phyloP scores from a whole-genome alignment of 2,329 filamentous ascomycete genomes.

The Colletotrichum abscissum region DNA sequence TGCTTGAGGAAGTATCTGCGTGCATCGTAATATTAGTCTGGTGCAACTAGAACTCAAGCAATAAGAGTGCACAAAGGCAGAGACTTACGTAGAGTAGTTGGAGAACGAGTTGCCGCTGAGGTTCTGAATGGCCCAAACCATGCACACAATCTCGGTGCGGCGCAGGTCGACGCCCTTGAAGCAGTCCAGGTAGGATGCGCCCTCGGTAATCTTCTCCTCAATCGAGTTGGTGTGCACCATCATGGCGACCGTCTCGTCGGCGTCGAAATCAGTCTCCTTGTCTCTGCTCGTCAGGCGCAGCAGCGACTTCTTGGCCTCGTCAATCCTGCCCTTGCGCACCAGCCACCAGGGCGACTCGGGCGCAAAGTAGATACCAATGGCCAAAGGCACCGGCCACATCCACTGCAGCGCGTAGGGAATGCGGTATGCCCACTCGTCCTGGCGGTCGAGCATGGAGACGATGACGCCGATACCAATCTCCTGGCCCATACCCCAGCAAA shows the following conservation, averaged over 20 bases:
- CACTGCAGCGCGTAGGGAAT: conserved; percentile 81
- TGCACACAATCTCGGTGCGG: conserved; percentile 78
- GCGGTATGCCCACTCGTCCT: conserved; percentile 76
- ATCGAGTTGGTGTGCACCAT: conserved; percentile 90
- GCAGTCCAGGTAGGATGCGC: conserved; percentile 83
- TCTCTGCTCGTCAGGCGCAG: conserved; percentile 72
- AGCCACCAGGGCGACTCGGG: conserved; percentile 82
- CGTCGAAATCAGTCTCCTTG: conserved; percentile 78
- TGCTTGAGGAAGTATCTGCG: conserved; percentile 68
- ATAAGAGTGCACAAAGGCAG: background rate
- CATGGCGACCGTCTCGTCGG: conserved; percentile 89
- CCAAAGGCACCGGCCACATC: conserved; percentile 79
- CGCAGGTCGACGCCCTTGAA: conserved; percentile 83
- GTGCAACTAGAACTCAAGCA: no score
- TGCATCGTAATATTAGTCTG: background rate
- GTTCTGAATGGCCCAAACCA: conserved; percentile 73
- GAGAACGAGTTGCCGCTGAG: conserved; percentile 73
- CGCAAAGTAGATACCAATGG: conserved; percentile 74
- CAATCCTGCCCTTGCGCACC: conserved; percentile 72
- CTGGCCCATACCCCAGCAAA: conserved; percentile 77
- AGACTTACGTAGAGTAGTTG: conserved; percentile 68
- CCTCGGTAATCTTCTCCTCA: conserved; percentile 79
- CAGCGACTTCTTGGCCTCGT: conserved; percentile 74
- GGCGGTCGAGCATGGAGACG: conserved; percentile 71
- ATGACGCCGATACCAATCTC: conserved; percentile 80